A percentile compares a stretch with the other conserved stretches of the same genome.
Evolutionary conservation across 1,139 yeast species (phyloP).

Genomic region (Saccharomyces hybrid): DNA sequence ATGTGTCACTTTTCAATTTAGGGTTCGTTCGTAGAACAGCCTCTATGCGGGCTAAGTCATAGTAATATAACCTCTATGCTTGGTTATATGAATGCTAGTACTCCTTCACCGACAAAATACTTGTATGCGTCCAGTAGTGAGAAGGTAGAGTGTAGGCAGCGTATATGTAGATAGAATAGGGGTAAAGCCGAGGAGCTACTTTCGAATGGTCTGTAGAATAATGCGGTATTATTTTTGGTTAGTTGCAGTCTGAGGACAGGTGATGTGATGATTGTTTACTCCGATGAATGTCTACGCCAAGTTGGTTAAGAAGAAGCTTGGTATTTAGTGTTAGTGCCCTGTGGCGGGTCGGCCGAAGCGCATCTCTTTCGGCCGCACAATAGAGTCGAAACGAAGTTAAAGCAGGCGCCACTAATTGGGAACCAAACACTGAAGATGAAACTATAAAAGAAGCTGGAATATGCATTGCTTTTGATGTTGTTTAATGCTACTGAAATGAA

Average conservation of each 20-base stretch:
- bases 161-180: neutral
- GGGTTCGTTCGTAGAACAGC: neutral
- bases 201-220: neutral
- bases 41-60: neutral
- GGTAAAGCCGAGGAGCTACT: neutral
- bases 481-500: slow-evolving; percentile 4
- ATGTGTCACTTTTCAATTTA: neutral
- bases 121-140: neutral
- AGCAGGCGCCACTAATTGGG: neutral
- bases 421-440: no score
- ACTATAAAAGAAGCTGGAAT: neutral
- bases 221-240: neutral
- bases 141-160: neutral
- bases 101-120: neutral
- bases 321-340: neutral
- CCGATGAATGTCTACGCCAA: neutral
- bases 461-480: neutral
- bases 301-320: neutral
- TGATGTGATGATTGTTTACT: neutral
- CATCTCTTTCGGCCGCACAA: neutral
- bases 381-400: neutral
- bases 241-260: neutral
- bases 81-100: neutral
- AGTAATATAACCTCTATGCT: neutral
- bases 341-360: neutral